Conservation (phyloP, 768 basidiomycete species). For the Termitomyces sp. region DNA sequence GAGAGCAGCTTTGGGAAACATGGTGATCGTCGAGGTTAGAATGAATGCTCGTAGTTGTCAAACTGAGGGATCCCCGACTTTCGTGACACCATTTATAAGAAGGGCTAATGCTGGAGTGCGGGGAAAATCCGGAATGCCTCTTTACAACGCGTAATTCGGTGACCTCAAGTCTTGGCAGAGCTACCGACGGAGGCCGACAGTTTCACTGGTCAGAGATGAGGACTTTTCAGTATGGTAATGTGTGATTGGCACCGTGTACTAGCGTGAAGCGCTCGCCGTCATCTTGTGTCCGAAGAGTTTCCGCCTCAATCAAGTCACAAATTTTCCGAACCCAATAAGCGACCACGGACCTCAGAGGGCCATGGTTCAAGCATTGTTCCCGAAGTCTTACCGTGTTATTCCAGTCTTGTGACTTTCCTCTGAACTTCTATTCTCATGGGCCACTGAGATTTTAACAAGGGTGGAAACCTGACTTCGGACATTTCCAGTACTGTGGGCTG, state of each 20-base stretch:
- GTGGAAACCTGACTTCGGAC: not conserved
- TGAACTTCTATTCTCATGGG: not conserved
- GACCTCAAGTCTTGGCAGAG: not conserved
- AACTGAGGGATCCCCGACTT: not conserved
- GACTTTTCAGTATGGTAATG: not conserved
- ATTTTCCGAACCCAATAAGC: not conserved
- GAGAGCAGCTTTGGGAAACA: constrained; percentile 36
- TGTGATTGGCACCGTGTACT: not conserved
- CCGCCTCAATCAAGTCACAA: not conserved
- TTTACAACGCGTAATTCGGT: not conserved
- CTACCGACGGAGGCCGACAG: not conserved
- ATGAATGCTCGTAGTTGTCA: not conserved
- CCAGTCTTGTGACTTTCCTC: not conserved
- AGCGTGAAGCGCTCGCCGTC: not conserved
- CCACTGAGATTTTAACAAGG: not conserved
- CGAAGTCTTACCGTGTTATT: not conserved
- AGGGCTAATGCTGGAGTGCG: not conserved
- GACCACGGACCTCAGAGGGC: not conserved
- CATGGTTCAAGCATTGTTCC: not conserved
- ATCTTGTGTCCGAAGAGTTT: not conserved
- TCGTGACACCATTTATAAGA: not conserved
- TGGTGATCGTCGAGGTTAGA: constrained; percentile 5
- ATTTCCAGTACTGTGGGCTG: not conserved
- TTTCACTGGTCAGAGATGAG: not conserved
- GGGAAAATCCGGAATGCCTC: constrained; percentile 7